Evolutionary conservation across 208 protist genomes (phyloP), one percentile per base, ranked within the genome.

Genomic region (Strigomonas culicis): DNA sequence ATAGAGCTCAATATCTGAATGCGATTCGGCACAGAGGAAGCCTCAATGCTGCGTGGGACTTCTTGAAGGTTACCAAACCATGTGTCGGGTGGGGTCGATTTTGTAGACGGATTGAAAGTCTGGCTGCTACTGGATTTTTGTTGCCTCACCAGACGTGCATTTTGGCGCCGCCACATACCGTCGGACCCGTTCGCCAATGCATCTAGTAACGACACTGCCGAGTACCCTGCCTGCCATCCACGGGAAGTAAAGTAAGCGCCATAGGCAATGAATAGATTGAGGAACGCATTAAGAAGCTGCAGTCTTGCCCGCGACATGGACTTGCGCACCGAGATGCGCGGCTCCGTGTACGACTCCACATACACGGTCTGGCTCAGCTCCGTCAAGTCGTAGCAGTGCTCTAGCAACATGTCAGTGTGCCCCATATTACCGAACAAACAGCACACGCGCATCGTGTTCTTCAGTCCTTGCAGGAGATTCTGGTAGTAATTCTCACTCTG

Each of bases 121-220:
- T 28, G 22, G 17, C 15, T 28, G 28, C 15, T 55, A 11, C 28
- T 49, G 28, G 30, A 21, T 34, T 63, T n/a, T 22, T 50, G 24
- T 57, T 41, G 27, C 2, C 10, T 44, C 30, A 44, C 28, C 15
- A 68, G 46, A 25, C 68, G 74, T 41, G 32, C 65, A 0, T 39
- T 57, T 59, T 84, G 79, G 44, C 84, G 76, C 49, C 63, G 66
- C 76, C 83, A 94, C 68, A 92, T 62, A 17, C 88, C 85, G 46
- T 94, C 84, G 0, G 85, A 68, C 21, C 88, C 88, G 60, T 94
- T 94, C 1, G 83, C 86, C 44, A 90, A 65, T 7, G 81, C 75
- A 56, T 94, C 88, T 15, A 94, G 51, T 3, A 94, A 68, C 4
- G 88, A 94, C 22, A 94, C 60, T 1, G 68, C 70, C 17, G 70